Evolutionary conservation across 345 rosid genomes (phyloP).

Genomic region (Hypericum perforatum): DNA sequence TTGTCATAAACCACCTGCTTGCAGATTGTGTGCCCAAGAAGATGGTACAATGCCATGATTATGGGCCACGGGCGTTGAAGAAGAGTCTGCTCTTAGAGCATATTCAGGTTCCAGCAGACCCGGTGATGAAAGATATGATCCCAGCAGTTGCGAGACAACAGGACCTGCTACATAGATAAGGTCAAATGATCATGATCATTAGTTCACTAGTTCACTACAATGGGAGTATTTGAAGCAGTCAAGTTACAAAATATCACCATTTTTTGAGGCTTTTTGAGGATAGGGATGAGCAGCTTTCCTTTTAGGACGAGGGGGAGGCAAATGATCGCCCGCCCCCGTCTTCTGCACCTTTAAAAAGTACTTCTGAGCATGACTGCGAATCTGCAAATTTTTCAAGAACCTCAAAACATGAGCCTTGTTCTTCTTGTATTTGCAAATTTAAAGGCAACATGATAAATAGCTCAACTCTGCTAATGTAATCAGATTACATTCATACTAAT

Average conservation of each 20-base stretch:
- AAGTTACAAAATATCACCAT: constrained; percentile 25
- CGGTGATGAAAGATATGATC: constrained; percentile 38
- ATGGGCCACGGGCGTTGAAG: constrained; percentile 43
- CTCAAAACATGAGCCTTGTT: no score
- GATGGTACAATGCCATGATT: constrained; percentile 31
- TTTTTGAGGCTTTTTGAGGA: constrained; percentile 78
- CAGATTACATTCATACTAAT: no score
- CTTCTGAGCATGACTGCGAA: constrained; percentile 90
- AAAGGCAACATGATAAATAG: neutral
- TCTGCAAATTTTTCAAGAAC: constrained; percentile 27
- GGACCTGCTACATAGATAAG: constrained; percentile 24
- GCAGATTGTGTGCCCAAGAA: constrained; percentile 44
- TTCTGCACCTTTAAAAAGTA: constrained; percentile 83
- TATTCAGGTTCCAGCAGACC: constrained; percentile 36
- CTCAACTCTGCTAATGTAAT: neutral
- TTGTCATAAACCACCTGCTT: constrained; percentile 34
- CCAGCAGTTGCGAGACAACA: constrained; percentile 31
- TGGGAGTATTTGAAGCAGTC: no score
- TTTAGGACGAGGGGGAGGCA: constrained; percentile 90
- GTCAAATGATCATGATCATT: no score
- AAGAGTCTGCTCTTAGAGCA: constrained; percentile 43
- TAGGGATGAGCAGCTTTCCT: constrained; percentile 91
- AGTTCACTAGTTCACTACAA: no score
- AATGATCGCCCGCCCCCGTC: constrained; percentile 72
- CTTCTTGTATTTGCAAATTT: no score